Base-by-base conservation (phyloP, 306 rosid species). In the Trifolium repens region DNA sequence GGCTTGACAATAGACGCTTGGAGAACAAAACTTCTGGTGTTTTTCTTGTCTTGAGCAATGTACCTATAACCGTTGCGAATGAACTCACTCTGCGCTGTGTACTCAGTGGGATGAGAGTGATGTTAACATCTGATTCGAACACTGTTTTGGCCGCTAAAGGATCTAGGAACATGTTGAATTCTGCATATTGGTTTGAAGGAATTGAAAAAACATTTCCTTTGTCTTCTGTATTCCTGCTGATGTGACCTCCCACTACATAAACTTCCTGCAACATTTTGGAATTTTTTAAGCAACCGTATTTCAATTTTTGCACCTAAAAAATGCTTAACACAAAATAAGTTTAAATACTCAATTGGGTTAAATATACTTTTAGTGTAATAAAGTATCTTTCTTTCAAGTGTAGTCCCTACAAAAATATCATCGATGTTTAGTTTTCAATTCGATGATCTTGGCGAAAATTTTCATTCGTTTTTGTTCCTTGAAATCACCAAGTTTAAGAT, bases 161-260 rank as follows among this genome's bases (percentile, higher is more conserved):
- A 73, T 94, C 96, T 46, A 94, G 84, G 61, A 87, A 91, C 87
- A 92, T 86, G 35, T 92, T 94, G 92, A 92, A 85, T 81, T 94
- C 99, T 15, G 96, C 93, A 74, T 86, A 85, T 77, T 77, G 44
- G 62, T 88, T 90, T 9, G 96, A 85, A 54, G 96, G 90, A 75
- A 88, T 67, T 2, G 97, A 77, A 70, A 92, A 92, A 50, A 94
- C 71, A 71, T 92, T 90, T 67, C 96, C 97, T 84, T 83, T 84
- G 73, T 89, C 99, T 44, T 15, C 47, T 19, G 42, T 74, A 53
- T 44, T 77, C 14, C 22, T 50, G 73, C 86, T 87, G 42, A 90
- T 68, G 68, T 90, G 99, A 22, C 97, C 99, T 72, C 97, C 99
- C n/a, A 92, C 93, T 42, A 92, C 82, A 81, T 82, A 94, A 5